phyloP scores from a whole-genome alignment of 2,329 filamentous ascomycete species.

The Massarina eburnea region DNA sequence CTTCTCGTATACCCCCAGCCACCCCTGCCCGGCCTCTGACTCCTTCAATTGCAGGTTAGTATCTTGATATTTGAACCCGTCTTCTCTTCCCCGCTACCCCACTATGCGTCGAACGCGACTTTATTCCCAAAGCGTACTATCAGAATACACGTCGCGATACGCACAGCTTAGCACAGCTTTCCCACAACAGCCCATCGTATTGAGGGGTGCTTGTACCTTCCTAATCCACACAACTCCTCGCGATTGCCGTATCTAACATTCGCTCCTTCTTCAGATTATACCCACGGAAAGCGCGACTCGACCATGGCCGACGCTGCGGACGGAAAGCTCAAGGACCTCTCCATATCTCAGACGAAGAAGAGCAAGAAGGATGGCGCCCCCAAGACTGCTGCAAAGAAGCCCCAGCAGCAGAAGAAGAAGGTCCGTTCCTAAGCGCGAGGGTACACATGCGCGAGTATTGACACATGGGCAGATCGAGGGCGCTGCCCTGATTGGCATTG shows the following conservation, averaged over 20 bases:
- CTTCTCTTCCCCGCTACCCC: conserved; percentile 37
- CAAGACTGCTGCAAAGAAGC: conserved; percentile 43
- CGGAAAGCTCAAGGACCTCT: conserved; percentile 50
- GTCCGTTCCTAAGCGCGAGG: conserved; percentile 16
- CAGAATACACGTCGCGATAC: too few relatives aligned
- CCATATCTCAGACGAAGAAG: conserved; percentile 43
- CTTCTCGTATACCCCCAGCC: not conserved
- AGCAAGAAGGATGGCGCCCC: conserved; percentile 40
- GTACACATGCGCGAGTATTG: conserved; percentile 11
- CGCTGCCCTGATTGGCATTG: conserved; percentile 79
- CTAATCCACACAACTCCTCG: not conserved
- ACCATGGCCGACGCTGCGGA: conserved; percentile 40
- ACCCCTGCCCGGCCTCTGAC: conserved; percentile 14
- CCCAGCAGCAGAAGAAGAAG: conserved; percentile 53
- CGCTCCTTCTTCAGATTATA: not conserved
- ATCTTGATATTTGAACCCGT: conserved; percentile 6
- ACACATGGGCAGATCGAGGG: conserved; percentile 53
- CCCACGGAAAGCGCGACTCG: conserved; percentile 2
- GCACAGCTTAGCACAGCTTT: not conserved
- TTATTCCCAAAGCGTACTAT: conserved; percentile 10
- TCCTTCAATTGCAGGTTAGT: conserved; percentile 25
- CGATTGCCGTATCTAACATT: not conserved
- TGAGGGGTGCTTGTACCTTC: too few relatives aligned
- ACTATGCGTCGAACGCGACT: conserved; percentile 21
- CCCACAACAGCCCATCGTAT: too few relatives aligned